Evolutionary conservation across 2,329 filamentous ascomycete species (phyloP).

Genomic region (Talaromyces verruculosus): DNA sequence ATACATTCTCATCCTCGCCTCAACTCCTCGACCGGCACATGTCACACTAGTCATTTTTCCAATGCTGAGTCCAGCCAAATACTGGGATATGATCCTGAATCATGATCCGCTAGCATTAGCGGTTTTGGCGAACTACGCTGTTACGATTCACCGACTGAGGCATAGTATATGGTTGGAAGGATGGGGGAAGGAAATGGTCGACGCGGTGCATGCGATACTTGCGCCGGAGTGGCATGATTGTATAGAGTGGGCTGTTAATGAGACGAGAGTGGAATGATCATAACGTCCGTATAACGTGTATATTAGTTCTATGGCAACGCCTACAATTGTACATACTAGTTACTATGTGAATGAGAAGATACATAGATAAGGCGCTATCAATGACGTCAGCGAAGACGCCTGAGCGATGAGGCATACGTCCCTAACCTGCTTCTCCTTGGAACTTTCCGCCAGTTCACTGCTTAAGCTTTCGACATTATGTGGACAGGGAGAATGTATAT

Average conservation of each 20-base stretch:
- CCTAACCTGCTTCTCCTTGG: neutral
- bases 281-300: neutral
- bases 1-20: neutral
- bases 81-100: slow-evolving; percentile 14
- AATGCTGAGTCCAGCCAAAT: slow-evolving; percentile 8
- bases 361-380: neutral
- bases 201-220: slow-evolving; percentile 13
- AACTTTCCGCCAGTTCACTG: neutral
- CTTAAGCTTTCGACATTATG: neutral
- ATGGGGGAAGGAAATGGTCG: slow-evolving; percentile 18
- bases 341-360: neutral
- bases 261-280: neutral
- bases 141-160: slow-evolving; percentile 10
- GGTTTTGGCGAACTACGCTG: slow-evolving; percentile 19
- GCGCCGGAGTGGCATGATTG: slow-evolving; percentile 18
- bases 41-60: slow-evolving; percentile 4
- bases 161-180: slow-evolving; percentile 18
- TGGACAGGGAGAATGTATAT: neutral
- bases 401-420: neutral
- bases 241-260: slow-evolving; percentile 12
- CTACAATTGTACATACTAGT: neutral
- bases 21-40: slow-evolving; percentile 3
- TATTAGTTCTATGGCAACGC: neutral
- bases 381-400: neutral
- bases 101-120: slow-evolving; percentile 19